Evolutionary conservation across 2,329 filamentous ascomycete genomes (phyloP).

Genomic region (Chalaropsis ovoidea): DNA sequence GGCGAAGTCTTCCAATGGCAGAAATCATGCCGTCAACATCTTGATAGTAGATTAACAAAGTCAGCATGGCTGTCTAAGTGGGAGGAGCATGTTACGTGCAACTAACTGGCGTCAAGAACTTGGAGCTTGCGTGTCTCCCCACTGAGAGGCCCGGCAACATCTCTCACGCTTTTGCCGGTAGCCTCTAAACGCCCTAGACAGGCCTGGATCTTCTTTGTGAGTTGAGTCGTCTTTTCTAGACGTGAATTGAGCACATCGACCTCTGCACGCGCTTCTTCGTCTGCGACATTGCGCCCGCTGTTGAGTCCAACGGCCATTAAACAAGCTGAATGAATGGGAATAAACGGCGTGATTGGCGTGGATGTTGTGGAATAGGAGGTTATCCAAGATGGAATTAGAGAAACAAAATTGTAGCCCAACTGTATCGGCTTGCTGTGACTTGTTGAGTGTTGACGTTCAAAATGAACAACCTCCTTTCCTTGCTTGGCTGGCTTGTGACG

Average conservation of each 20-base stretch:
- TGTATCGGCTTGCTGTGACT: neutral
- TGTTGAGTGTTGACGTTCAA: neutral
- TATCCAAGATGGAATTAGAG: neutral
- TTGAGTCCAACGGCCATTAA: slow-evolving; percentile 22
- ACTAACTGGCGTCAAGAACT: slow-evolving; percentile 66
- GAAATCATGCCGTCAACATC: slow-evolving; percentile 78
- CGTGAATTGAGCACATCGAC: slow-evolving; percentile 61
- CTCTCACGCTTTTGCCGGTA: slow-evolving; percentile 80
- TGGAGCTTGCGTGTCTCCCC: slow-evolving; percentile 86
- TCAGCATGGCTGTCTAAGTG: neutral
- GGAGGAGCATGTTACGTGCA: neutral
- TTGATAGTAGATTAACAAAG: slow-evolving; percentile 31
- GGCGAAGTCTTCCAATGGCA: slow-evolving; percentile 77
- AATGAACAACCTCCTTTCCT: neutral
- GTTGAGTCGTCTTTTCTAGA: slow-evolving; percentile 81
- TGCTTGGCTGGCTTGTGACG: neutral
- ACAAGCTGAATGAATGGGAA: neutral
- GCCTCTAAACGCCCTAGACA: slow-evolving; percentile 74
- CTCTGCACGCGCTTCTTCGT: slow-evolving; percentile 59
- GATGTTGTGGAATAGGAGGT: neutral
- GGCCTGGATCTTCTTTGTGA: slow-evolving; percentile 92
- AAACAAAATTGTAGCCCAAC: neutral
- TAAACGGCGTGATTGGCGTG: too few relatives aligned
- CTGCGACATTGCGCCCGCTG: slow-evolving; percentile 41
- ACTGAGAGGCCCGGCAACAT: slow-evolving; percentile 85